Evolutionary conservation across 306 rosid species (phyloP).

Genomic region (Spatholobus suberectus): DNA sequence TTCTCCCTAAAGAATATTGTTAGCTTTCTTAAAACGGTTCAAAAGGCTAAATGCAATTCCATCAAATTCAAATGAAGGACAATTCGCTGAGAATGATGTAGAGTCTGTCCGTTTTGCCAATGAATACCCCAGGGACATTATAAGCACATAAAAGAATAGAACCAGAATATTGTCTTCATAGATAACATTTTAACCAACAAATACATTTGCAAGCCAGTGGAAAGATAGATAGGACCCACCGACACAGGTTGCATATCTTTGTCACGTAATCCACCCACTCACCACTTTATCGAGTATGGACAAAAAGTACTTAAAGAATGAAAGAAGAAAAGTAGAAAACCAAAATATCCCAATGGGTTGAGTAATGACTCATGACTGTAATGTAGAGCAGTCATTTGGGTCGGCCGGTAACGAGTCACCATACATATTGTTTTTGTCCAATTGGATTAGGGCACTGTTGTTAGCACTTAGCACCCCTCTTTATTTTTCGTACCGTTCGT

Average conservation of each 20-base stretch:
- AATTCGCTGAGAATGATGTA: not conserved
- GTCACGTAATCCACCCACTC: not conserved
- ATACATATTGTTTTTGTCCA: too few relatives aligned
- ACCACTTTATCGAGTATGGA: not conserved
- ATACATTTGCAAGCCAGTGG: not conserved
- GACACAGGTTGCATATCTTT: not conserved
- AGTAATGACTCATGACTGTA: too few relatives aligned
- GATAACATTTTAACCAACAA: not conserved
- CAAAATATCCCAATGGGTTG: too few relatives aligned
- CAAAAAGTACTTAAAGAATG: too few relatives aligned
- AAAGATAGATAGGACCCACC: not conserved
- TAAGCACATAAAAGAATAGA: not conserved
- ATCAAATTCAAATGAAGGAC: not conserved
- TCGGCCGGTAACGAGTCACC: too few relatives aligned
- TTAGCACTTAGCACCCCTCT: too few relatives aligned
- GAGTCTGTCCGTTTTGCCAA: not conserved
- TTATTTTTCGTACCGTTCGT: too few relatives aligned
- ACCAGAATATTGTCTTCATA: not conserved
- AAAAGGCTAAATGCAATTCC: not conserved
- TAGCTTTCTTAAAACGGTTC: not conserved
- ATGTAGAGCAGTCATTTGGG: too few relatives aligned
- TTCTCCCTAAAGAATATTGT: not conserved
- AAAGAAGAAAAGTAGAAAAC: too few relatives aligned
- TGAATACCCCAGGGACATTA: not conserved
- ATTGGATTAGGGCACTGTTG: too few relatives aligned